phyloP scores from a whole-genome alignment of 177 flowering plant species.

The Vitis hybrid region DNA sequence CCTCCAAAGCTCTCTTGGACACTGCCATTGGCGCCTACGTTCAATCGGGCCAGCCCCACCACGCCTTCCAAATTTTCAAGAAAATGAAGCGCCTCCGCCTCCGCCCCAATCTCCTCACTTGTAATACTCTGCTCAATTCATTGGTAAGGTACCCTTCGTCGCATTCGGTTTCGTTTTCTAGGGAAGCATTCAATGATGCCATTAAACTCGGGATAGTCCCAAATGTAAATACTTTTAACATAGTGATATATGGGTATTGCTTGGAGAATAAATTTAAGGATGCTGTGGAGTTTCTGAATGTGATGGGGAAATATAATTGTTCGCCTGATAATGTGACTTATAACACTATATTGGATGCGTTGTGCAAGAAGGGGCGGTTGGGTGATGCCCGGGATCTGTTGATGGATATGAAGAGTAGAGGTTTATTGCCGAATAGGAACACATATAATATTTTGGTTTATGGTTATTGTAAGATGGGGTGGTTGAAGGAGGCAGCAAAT shows the following conservation, averaged over 20 bases:
- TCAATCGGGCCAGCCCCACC: slow-evolving; percentile 43
- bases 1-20: slow-evolving; percentile 47
- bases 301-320: slow-evolving; percentile 43
- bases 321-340: slow-evolving; percentile 55
- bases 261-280: slow-evolving; percentile 47
- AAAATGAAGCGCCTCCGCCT: slow-evolving; percentile 53
- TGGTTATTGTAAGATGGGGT: slow-evolving; percentile 57
- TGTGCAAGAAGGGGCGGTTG: slow-evolving; percentile 52
- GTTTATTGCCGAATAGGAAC: slow-evolving; percentile 41
- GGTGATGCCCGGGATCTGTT: slow-evolving; percentile 43
- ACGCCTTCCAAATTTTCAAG: slow-evolving; percentile 57
- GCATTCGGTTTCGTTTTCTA: slow-evolving; percentile 31
- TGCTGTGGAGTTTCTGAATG: slow-evolving; percentile 42
- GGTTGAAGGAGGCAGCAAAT: slow-evolving; percentile 49
- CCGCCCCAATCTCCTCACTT: slow-evolving; percentile 56
- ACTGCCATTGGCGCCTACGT: slow-evolving; percentile 59
- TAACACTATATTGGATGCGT: slow-evolving; percentile 47
- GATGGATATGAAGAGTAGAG: slow-evolving; percentile 48
- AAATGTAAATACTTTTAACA: slow-evolving; percentile 51
- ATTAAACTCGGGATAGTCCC: slow-evolving; percentile 46
- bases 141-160: slow-evolving; percentile 55
- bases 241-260: slow-evolving; percentile 73
- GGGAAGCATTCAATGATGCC: slow-evolving; percentile 43
- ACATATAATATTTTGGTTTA: slow-evolving; percentile 56
- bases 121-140: slow-evolving; percentile 65